Conservation (phyloP, 495 filamentous ascomycete genomes). For the Annulohypoxylon bovei region DNA sequence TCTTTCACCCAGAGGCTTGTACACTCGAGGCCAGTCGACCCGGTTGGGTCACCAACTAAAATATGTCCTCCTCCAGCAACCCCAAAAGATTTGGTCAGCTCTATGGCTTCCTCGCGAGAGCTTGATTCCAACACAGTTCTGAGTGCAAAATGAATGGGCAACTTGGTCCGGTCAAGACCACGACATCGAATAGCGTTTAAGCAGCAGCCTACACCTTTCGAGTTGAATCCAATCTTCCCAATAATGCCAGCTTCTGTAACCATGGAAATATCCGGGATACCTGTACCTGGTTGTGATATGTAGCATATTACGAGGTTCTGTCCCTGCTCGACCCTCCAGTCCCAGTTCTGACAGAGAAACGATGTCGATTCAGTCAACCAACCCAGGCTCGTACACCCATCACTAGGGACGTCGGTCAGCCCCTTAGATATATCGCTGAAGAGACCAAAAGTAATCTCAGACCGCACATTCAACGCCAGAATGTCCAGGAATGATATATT, state of each 20-base stretch:
- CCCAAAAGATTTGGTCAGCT: constrained; percentile 59
- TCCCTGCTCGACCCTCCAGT: constrained; percentile 67
- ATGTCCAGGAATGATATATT: constrained; percentile 64
- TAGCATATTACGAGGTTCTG: constrained; percentile 64
- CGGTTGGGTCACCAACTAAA: constrained; percentile 64
- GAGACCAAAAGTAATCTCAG: constrained; percentile 71
- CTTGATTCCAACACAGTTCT: constrained; percentile 66
- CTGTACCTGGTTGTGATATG: constrained; percentile 40
- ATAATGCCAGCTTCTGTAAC: constrained; percentile 74
- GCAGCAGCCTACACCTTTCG: constrained; percentile 68
- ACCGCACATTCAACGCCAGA: constrained; percentile 72
- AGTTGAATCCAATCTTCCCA: constrained; percentile 76
- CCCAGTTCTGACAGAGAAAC: constrained; percentile 75
- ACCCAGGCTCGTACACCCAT: constrained; percentile 70
- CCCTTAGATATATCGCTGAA: constrained; percentile 50
- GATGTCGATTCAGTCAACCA: constrained; percentile 51
- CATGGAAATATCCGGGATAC: constrained; percentile 46
- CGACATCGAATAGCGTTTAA: constrained; percentile 73
- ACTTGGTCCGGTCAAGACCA: constrained; percentile 61
- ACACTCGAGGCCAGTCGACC: constrained; percentile 67
- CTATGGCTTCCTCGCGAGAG: constrained; percentile 62
- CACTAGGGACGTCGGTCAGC: constrained; percentile 40
- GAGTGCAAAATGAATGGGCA: constrained; percentile 73
- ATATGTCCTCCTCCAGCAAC: constrained; percentile 72
- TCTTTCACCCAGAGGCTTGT: constrained; percentile 63